phyloP scores from a whole-genome alignment of 2,329 filamentous ascomycete species.

The Orbilia ellipsospora region DNA sequence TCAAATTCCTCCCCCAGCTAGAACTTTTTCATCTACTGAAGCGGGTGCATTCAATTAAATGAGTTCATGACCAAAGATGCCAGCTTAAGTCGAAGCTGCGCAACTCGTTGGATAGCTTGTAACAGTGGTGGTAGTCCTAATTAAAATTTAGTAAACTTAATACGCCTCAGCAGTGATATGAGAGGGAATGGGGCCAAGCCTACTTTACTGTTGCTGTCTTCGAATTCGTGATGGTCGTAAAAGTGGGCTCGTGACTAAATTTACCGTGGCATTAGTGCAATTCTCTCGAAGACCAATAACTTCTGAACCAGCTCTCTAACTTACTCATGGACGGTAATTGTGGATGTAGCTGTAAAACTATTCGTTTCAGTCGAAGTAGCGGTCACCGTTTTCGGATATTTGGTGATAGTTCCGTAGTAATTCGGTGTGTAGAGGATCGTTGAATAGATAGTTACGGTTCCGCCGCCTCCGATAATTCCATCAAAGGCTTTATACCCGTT shows the following conservation, averaged over 20 bases:
- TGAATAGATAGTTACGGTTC: conserved; percentile 21
- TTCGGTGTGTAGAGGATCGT: conserved; percentile 26
- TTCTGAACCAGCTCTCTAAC: conserved; percentile 10
- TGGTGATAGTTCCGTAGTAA: conserved; percentile 22
- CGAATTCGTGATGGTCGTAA: conserved; percentile 17
- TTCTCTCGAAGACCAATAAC: background rate
- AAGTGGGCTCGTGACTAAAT: conserved; percentile 36
- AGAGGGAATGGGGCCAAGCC: background rate
- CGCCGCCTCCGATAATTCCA: conserved; percentile 15
- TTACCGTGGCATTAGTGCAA: background rate
- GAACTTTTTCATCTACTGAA: no score
- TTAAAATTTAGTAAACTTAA: background rate
- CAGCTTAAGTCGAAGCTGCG: no score
- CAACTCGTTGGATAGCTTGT: conserved; percentile 21
- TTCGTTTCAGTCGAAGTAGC: conserved; percentile 20
- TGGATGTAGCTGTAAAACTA: conserved; percentile 5
- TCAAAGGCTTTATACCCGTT: conserved; percentile 34
- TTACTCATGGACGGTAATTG: conserved; percentile 17
- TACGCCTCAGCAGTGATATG: background rate
- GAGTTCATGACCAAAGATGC: no score
- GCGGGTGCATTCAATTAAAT: no score
- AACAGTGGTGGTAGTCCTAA: conserved; percentile 30
- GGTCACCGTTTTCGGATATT: conserved; percentile 10
- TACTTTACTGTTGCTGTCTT: conserved; percentile 32
- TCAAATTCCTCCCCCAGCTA: background rate